Evolutionary conservation across 2,329 filamentous ascomycete genomes (phyloP).

Genomic region (Penicillium glabrum): DNA sequence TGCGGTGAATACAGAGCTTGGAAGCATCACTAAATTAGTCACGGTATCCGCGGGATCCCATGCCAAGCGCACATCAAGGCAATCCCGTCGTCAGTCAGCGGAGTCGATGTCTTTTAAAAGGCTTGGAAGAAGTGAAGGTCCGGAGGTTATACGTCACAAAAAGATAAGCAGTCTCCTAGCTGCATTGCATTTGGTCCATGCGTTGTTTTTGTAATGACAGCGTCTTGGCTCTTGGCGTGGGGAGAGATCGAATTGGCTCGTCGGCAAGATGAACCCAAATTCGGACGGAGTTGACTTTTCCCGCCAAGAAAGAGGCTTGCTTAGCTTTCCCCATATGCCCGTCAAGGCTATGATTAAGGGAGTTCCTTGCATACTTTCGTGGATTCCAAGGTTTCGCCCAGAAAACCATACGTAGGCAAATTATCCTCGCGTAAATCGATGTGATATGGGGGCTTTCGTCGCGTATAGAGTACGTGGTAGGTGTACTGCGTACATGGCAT

Average conservation of each 20-base stretch:
- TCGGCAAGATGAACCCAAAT: slow-evolving; percentile 9
- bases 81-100: neutral
- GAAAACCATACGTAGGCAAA: neutral
- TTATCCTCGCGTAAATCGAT: neutral
- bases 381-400: neutral
- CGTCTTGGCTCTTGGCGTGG: slow-evolving; percentile 19
- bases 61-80: neutral
- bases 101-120: neutral
- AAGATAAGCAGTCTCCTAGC: slow-evolving; percentile 11
- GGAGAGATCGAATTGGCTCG: slow-evolving; percentile 6
- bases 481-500: neutral
- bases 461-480: neutral
- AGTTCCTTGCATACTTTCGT: neutral
- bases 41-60: neutral
- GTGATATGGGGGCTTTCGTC: neutral
- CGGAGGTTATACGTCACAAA: slow-evolving; percentile 10
- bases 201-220: neutral
- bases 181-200: slow-evolving; percentile 11
- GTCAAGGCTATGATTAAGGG: neutral
- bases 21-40: neutral
- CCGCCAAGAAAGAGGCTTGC: neutral
- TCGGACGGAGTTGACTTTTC: slow-evolving; percentile 2
- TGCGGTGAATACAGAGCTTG: neutral
- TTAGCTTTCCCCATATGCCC: neutral
- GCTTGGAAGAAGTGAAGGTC: neutral